Percentiles rank a stretch among this genome's conserved stretches.
phyloP scores from a whole-genome alignment of 2,329 filamentous ascomycete species.

The Pestalotiopsis sp. region DNA sequence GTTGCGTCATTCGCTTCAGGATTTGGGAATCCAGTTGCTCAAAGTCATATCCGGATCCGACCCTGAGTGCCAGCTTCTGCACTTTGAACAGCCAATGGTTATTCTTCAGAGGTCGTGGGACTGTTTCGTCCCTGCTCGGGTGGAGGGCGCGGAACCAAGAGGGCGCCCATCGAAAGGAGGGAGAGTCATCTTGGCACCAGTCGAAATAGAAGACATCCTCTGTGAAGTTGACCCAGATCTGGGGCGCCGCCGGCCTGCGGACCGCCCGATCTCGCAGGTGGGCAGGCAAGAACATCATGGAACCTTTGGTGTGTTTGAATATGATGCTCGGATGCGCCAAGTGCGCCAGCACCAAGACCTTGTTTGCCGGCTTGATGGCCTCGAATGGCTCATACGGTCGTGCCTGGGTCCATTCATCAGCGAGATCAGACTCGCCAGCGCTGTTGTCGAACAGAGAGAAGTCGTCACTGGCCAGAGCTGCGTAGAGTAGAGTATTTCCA shows the following conservation, averaged over 20 bases:
- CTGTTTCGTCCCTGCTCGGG: neutral
- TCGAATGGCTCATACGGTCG: neutral
- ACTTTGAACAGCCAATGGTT: slow-evolving; percentile 1
- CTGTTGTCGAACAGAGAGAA: neutral
- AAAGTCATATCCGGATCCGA: neutral
- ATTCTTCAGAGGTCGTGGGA: neutral
- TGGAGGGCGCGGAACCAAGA: neutral
- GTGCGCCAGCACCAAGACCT: neutral
- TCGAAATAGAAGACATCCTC: slow-evolving; percentile 4
- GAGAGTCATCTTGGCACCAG: neutral
- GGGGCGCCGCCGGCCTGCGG: neutral
- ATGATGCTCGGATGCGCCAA: neutral
- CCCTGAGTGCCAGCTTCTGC: neutral
- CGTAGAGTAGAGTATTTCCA: neutral
- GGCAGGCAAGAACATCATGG: neutral
- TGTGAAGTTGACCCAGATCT: neutral
- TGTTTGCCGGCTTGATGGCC: neutral
- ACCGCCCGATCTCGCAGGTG: neutral
- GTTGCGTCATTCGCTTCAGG: neutral
- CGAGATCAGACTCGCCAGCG: neutral
- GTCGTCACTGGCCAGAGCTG: neutral
- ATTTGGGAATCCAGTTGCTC: neutral
- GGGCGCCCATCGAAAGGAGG: neutral
- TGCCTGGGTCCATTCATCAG: neutral
- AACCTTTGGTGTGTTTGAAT: neutral